phyloP scores from a whole-genome alignment of 306 rosid genomes.

The Dryas drummondii region DNA sequence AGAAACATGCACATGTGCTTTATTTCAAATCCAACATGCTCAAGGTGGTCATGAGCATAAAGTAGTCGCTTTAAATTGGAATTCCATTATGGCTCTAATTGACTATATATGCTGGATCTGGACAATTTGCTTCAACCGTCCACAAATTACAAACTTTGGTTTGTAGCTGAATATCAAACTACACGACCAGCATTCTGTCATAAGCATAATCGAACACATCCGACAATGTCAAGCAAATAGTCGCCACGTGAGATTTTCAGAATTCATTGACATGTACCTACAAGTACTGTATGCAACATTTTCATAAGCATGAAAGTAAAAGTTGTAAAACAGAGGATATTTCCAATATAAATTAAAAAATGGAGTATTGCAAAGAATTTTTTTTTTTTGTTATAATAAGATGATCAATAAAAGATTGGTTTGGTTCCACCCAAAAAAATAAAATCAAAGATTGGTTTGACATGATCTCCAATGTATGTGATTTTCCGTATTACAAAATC shows the following conservation, averaged over 20 bases:
- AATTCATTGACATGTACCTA: neutral
- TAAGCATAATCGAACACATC: neutral
- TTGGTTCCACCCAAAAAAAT: too few relatives aligned
- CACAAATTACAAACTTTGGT: constrained; percentile 3
- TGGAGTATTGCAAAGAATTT: too few relatives aligned
- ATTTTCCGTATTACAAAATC: neutral
- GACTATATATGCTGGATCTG: neutral
- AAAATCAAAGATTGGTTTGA: neutral
- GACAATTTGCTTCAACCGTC: constrained; percentile 17
- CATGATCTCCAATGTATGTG: neutral
- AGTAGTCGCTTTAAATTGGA: too few relatives aligned
- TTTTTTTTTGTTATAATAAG: too few relatives aligned
- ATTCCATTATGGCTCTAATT: neutral
- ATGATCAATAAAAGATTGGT: too few relatives aligned
- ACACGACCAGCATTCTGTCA: neutral
- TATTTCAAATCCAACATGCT: too few relatives aligned
- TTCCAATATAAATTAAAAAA: too few relatives aligned
- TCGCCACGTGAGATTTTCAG: neutral
- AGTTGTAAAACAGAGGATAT: too few relatives aligned
- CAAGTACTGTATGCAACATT: neutral
- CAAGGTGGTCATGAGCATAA: too few relatives aligned
- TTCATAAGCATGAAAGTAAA: neutral
- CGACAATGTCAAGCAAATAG: neutral
- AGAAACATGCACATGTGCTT: too few relatives aligned
- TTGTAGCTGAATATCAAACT: constrained; percentile 3